Base-by-base conservation (phyloP, 257 asterid species). In the Paulownia fortunei region DNA sequence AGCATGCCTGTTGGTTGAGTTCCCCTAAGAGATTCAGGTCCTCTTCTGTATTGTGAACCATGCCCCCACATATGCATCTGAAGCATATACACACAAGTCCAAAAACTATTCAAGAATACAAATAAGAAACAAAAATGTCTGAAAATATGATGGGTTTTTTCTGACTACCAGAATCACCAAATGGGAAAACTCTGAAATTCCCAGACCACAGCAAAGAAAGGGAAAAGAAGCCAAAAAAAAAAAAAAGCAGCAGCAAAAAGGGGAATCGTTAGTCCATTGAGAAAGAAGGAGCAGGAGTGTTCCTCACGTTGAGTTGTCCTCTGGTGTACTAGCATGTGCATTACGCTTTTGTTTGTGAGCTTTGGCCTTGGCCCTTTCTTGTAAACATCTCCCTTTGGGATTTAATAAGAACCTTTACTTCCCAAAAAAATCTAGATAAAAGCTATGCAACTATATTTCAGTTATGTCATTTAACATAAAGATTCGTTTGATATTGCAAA, bases 11-110 rank as follows among this genome's bases (percentile, higher is more conserved):
- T 92, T 2, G 98, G 98, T 69, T 94, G 98, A 1, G 92, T 87
- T 24, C 98, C 98, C n/a, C 97, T 77, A 0, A 94, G 84, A 0
- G 98, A 94, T 70, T 94, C 98, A 0, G 98, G 98, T 0, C 98
- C 98, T 71, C 88, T 88, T 63, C 98, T 82, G 85, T 94, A 94
- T 39, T 94, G 97, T 6, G 98, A 94, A 4, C 98, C 98, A 80
- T 94, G 98, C n/a, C 98, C 98, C 98, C 98, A 94, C 98, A 92
- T 94, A 59, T 94, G 98, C 98, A 94, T 94, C 98, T 94, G 85
- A 44, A 65, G 0, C 49, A 52, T 6, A 34, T n/a, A 49, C 8
- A 65, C n/a, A n/a, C n/a, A n/a, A n/a, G n/a, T n/a, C n/a, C n/a
- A n/a, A n/a, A 8, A 65, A 36, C 51, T 36, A 18, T 36, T 0